Evolutionary conservation across 2,329 filamentous ascomycete genomes (phyloP), one percentile per base, ranked within the genome.

Genomic region (Colletotrichum magnum): DNA sequence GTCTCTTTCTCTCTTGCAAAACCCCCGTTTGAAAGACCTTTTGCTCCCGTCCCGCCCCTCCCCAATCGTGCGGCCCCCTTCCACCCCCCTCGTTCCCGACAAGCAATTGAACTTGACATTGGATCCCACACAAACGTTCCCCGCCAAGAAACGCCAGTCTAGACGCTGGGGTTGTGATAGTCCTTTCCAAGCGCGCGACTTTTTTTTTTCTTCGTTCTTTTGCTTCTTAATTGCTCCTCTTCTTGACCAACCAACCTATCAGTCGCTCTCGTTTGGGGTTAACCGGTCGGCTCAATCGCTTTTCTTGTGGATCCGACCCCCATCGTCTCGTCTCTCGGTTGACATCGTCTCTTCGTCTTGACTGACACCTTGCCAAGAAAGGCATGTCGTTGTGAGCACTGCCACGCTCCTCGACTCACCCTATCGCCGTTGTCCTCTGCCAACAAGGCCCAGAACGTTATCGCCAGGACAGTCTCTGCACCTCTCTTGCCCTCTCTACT

Each of bases 321-420:
- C 32, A 36, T 9, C 32, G 51, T 57, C 62, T 69, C 63, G 67
- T 32, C 57, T 57, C 62, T 69, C 63, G 67, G 43, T 61, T 61
- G 63, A 67, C 62, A 39, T 67, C 57, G 47, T 69, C 52, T 65
- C 66, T 16, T 66, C 50, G 21, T 24, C 21, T 24, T 4, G 21
- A 24, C 57, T 48, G 62, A 63, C 32, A 36, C 32, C 67, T 69
- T 67, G 62, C 62, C 51, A 61, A 61, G 62, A 69, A 69, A 66
- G 67, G 67, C 67, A 69, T 68, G 62, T 69, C 62, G 62, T 48
- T 67, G 63, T 61, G 67, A 67, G 63, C 67, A 69, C 67, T 69
- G 67, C 67, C 67, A 69, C 62, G 5, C 43, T 69, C 47, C 32
- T 43, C 41, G 41, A 43, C 41, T 43, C 13, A 62, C 6, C 32